Base-by-base conservation (phyloP, 1,139 yeast species). In the Spathaspora sp. region DNA sequence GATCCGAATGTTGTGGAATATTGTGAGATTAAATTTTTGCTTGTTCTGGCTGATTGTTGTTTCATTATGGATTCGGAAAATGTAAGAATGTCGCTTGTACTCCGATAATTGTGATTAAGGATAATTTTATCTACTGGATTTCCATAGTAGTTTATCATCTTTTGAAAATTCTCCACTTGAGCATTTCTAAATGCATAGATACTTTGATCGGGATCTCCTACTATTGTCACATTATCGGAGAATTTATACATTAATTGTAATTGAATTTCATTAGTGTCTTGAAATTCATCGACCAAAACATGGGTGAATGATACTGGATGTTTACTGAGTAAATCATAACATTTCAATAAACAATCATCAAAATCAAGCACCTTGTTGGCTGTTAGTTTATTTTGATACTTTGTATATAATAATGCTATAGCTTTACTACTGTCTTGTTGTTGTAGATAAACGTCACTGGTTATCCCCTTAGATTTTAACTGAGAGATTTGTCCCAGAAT, bases 201-300 rank as follows among this genome's bases (percentile, higher is more conserved):
- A 58, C 96, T 85, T 63, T 93, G 98, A 64, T 93, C 97, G 0
- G 97, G 96, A 57, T 93, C 99, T 1, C 99, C 99, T 0, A 93
- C 98, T 1, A 90, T 82, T 0, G 97, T 88, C 7, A 91, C 73
- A 51, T 84, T 84, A 15, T 65, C 61, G 0, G 89, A 82, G 52
- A 91, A 75, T 17, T 72, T 68, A 50, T 76, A 78, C 74, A 89
- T 78, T 41, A 93, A 68, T 45, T 80, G 78, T 50, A 89, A 70
- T 60, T 93, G 98, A 18, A 89, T 74, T 25, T 74, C 74, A 55
- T 88, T 89, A 0, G 97, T 90, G 58, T 93, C 99, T 65, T 93
- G 99, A 56, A 89, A 93, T 62, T 93, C 99, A 64, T 93, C 99
- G 2, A 93, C 89, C 18, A 93, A 70, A 0, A 90, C 91, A 56